Conservation (phyloP, 1,284 basidiomycete genomes). For the Lignosus rhinocerotis region DNA sequence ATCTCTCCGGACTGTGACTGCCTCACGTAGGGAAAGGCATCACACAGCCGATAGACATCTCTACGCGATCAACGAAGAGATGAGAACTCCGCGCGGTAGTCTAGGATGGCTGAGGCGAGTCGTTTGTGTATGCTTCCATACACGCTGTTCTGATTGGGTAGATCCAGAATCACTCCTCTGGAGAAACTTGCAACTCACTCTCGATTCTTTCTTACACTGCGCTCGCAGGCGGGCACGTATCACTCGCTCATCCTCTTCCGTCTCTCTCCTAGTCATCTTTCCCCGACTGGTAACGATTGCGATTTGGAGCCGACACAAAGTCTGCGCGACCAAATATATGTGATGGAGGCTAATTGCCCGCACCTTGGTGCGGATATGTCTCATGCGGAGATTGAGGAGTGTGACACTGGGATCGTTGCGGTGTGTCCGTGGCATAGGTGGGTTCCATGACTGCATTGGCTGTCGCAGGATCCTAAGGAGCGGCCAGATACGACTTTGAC, state of each 20-base stretch:
- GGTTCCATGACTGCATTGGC: constrained; percentile 18
- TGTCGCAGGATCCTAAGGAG: constrained; percentile 17
- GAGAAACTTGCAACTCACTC: constrained; percentile 52
- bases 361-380: constrained; percentile 85
- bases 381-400: constrained; percentile 78
- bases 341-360: constrained; percentile 85
- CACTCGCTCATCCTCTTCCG: constrained; percentile 76
- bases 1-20: too few relatives aligned
- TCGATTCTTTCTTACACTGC: constrained; percentile 67
- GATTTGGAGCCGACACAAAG: constrained; percentile 12
- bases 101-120: too few relatives aligned
- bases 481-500: constrained; percentile 69
- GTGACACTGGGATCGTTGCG: constrained; percentile 55
- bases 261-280: constrained; percentile 40
- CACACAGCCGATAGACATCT: too few relatives aligned
- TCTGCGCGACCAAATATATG: constrained; percentile 55
- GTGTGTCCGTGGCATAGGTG: constrained; percentile 88
- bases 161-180: constrained; percentile 26
- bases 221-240: constrained; percentile 63
- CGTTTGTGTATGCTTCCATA: too few relatives aligned
- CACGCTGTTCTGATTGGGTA: too few relatives aligned
- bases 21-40: too few relatives aligned
- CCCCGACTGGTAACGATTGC: constrained; percentile 16
- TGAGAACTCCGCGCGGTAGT: too few relatives aligned
- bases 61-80: too few relatives aligned